Conservation (phyloP, 1,139 yeast genomes). For the Geotrichum restrictum region DNA sequence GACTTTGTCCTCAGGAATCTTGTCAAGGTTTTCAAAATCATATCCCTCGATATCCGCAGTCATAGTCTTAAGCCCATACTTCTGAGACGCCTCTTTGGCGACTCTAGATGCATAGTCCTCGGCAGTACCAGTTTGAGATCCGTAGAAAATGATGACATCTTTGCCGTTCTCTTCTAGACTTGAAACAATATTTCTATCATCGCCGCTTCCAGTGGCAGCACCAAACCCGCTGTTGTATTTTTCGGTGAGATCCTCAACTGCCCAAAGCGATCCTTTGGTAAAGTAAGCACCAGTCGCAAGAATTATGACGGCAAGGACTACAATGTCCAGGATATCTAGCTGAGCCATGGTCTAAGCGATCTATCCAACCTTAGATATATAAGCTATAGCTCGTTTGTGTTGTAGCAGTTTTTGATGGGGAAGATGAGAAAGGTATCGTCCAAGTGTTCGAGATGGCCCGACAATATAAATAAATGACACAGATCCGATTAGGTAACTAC, state of each 20-base stretch:
- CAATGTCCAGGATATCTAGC: slow-evolving; percentile 64
- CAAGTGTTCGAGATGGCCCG: too few relatives aligned
- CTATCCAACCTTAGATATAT: not conserved
- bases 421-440: too few relatives aligned
- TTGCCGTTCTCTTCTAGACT: slow-evolving; percentile 61
- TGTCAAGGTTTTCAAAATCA: slow-evolving; percentile 72
- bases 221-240: slow-evolving; percentile 42
- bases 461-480: too few relatives aligned
- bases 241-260: slow-evolving; percentile 34
- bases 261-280: slow-evolving; percentile 60
- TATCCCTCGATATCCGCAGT: slow-evolving; percentile 84
- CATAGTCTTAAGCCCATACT: slow-evolving; percentile 79
- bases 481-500: too few relatives aligned
- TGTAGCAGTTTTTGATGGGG: not conserved
- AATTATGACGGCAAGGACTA: slow-evolving; percentile 63
- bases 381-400: not conserved
- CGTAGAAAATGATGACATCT: slow-evolving; percentile 77
- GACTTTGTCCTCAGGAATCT: slow-evolving; percentile 52
- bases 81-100: slow-evolving; percentile 79
- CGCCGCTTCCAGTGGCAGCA: slow-evolving; percentile 26
- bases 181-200: slow-evolving; percentile 54
- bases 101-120: slow-evolving; percentile 92
- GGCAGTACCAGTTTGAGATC: slow-evolving; percentile 99
- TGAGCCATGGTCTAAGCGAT: slow-evolving; percentile 24
- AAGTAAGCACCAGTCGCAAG: slow-evolving; percentile 62